Conservation (phyloP, 108 stramenopile species). For the Bacterosira constricta region DNA sequence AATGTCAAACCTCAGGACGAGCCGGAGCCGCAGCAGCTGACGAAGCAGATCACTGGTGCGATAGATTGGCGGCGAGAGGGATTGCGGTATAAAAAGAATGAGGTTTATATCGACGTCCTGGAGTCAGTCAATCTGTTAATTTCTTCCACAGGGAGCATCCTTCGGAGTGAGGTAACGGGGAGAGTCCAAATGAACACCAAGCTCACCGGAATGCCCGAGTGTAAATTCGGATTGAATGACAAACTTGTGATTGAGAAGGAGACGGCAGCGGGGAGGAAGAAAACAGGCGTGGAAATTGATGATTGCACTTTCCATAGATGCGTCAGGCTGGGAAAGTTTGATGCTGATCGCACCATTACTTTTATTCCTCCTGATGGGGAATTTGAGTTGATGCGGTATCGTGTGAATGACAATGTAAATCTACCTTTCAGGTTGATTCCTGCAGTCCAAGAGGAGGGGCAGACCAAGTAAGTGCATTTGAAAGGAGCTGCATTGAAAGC, state of each 20-base stretch:
- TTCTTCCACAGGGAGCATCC: slow-evolving; percentile 86
- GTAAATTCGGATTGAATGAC: slow-evolving; percentile 98
- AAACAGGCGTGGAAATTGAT: slow-evolving; percentile 96
- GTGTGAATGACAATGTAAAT: slow-evolving; percentile 95
- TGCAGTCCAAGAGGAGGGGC: slow-evolving; percentile 95
- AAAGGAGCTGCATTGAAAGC: neutral
- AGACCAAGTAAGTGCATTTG: slow-evolving; percentile 80
- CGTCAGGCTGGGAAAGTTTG: slow-evolving; percentile 97
- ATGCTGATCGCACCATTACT: slow-evolving; percentile 99
- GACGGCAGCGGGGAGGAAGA: slow-evolving; percentile 68
- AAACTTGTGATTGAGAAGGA: slow-evolving; percentile 98
- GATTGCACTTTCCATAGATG: slow-evolving; percentile 99
- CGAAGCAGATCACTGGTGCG: slow-evolving; percentile 98
- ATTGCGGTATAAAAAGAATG: slow-evolving; percentile 98
- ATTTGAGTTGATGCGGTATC: slow-evolving; percentile 99
- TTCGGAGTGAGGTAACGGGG: slow-evolving; percentile 96
- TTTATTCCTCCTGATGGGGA: slow-evolving; percentile 99
- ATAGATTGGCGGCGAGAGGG: slow-evolving; percentile 99
- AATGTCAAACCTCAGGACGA: slow-evolving; percentile 81
- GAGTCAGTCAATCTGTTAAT: slow-evolving; percentile 96
- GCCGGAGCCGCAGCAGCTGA: slow-evolving; percentile 79
- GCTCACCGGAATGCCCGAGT: slow-evolving; percentile 98
- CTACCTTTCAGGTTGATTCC: slow-evolving; percentile 96
- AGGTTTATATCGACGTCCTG: slow-evolving; percentile 98
- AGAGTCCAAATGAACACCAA: slow-evolving; percentile 97